Evolutionary conservation across 768 basidiomycete genomes (phyloP).

Genomic region (Collybia sordida): DNA sequence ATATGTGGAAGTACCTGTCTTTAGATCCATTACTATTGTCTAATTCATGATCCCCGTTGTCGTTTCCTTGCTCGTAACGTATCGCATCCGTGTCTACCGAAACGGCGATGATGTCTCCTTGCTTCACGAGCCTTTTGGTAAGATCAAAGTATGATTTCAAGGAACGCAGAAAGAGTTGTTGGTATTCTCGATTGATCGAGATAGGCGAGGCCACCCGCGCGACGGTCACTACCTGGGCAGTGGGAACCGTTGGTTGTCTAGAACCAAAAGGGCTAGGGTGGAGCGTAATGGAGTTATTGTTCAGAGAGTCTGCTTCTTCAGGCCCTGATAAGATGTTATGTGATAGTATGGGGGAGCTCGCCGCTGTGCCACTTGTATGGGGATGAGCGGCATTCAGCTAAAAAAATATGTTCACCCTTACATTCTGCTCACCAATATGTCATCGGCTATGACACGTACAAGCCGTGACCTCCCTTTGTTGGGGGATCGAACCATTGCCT

Average conservation of each 20-base stretch:
- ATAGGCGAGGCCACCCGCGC: conserved; percentile 80
- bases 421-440: conserved; percentile 36
- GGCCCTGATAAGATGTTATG: conserved; percentile 45
- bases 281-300: conserved; percentile 31
- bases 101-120: conserved; percentile 73
- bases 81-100: conserved; percentile 54
- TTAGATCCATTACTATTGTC: conserved; percentile 8
- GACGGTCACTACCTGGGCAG: conserved; percentile 67
- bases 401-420: conserved; percentile 21
- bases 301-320: conserved; percentile 15
- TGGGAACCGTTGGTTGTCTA: conserved; percentile 59
- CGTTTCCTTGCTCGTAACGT: conserved; percentile 13
- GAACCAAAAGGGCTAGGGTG: conserved; percentile 62
- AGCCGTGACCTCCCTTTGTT: conserved; percentile 43
- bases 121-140: conserved; percentile 58
- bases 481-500: conserved; percentile 48
- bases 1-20: background rate
- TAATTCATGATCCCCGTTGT: conserved; percentile 21
- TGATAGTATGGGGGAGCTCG: conserved; percentile 51
- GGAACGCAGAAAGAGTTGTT: conserved; percentile 56
- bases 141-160: conserved; percentile 64
- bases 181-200: conserved; percentile 63
- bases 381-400: background rate
- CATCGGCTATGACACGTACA: conserved; percentile 56
- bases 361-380: conserved; percentile 34